Conservation (phyloP, 352 stramenopile genomes). For the Phytophthora tentaculata region DNA sequence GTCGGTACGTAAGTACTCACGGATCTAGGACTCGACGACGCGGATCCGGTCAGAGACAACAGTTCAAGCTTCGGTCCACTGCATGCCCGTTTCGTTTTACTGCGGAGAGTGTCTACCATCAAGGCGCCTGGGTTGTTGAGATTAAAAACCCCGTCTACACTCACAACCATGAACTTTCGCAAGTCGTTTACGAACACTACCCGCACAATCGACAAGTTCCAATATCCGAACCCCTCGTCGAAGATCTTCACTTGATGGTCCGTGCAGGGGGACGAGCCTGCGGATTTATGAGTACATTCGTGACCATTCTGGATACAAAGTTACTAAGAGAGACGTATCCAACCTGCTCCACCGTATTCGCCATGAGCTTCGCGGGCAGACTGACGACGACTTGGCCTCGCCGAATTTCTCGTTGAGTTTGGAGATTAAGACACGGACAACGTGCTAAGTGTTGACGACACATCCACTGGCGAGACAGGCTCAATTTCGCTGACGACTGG, state of each 20-base stretch:
- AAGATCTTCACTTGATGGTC: neutral
- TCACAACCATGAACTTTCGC: neutral
- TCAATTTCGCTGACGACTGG: too few species aligned
- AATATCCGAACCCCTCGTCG: neutral
- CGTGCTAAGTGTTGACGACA: too few species aligned
- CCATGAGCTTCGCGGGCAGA: neutral
- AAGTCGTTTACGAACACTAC: neutral
- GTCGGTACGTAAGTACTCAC: slow-evolving; percentile 5
- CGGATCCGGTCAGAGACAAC: too few species aligned
- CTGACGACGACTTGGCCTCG: neutral
- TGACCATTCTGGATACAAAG: slow-evolving; percentile 2
- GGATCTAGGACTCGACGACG: neutral
- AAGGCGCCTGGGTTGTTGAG: neutral
- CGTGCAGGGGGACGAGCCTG: neutral
- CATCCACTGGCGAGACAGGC: too few species aligned
- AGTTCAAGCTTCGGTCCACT: neutral
- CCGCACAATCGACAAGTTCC: neutral
- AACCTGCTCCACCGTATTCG: neutral
- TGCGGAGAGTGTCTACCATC: neutral
- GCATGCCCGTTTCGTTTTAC: slow-evolving; percentile 1
- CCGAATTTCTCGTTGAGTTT: neutral
- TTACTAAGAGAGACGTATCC: neutral
- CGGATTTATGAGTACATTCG: slow-evolving; percentile 8
- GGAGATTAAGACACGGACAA: neutral
- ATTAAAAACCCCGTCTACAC: neutral